Evolutionary conservation across 208 protist species (phyloP), one percentile per base, ranked within the genome.

Genomic region (Kentomonas sorsogonicus): DNA sequence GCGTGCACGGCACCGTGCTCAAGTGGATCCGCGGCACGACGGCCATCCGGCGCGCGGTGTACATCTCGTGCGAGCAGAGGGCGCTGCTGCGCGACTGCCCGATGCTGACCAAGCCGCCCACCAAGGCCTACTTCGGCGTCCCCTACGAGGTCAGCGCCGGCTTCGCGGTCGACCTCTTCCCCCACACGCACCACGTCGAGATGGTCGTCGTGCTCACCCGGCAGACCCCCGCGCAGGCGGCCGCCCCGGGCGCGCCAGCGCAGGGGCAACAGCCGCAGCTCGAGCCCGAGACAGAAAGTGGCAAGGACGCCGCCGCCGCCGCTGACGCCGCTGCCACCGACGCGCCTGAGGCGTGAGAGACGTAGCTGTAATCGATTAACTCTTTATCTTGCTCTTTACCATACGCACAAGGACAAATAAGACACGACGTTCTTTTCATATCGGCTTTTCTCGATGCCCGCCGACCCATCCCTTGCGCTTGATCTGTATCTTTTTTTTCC

Each of bases 1-100:
- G 93, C 16, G 73, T 96, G 3, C 92, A 94, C 41, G 52, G 63
- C 6, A 93, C 77, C 11, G 92, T 98, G n/a, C 63, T 97, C 1
- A 94, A 94, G 74, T 94, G 93, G 74, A 80, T 98, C n/a, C 83
- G 95, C 15, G 74, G 72, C 0, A 96, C 79, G 26, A 29, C 72
- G 26, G 64, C 74, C 5, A 94, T 98, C 43, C 77, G 94, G 13
- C 70, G 80, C 5, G 76, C 98, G 0, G 90, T 98, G 52, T 98
- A 98, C 74, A 96, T 98, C 26, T 97, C 91, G 3, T 98, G 97
- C 53, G 95, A 98, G 58, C 95, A 96, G 59, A 86, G 79, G 38
- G 86, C 92, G 26, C 61, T 98, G 18, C 81, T 85, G 62, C 69
- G 78, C 10, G 91, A 98, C 74, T 91, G 82, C 68, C 81, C 80